phyloP scores from a whole-genome alignment of 2,329 filamentous ascomycete species.

The Ophiostoma piceae region DNA sequence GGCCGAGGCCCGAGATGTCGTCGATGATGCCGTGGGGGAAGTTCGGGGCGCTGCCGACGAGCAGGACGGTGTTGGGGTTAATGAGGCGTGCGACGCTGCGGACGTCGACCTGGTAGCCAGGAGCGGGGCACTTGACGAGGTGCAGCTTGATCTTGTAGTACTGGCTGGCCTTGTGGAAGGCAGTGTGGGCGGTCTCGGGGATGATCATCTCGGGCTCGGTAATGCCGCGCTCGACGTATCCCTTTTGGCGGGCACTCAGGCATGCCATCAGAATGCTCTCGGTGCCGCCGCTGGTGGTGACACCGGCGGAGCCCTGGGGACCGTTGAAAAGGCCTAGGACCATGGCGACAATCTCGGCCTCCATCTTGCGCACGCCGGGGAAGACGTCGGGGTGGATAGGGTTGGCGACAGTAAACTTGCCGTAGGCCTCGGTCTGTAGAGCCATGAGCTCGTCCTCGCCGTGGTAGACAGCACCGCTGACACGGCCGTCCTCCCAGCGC shows the following conservation, averaged over 20 bases:
- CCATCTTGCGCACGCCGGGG: constrained; percentile 97
- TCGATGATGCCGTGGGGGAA: constrained; percentile 98
- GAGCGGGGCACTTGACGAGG: constrained; percentile 78
- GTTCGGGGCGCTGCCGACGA: constrained; percentile 93
- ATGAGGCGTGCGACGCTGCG: constrained; percentile 74
- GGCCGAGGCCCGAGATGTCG: constrained; percentile 80
- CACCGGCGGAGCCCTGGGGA: constrained; percentile 76
- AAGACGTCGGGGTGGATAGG: constrained; percentile 98
- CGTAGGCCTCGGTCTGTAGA: constrained; percentile 88
- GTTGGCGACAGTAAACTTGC: constrained; percentile 90
- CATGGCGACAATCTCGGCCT: constrained; percentile 96
- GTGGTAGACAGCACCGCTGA: constrained; percentile 94
- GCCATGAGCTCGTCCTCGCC: constrained; percentile 76
- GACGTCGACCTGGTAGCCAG: constrained; percentile 77
- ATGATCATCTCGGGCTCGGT: constrained; percentile 96
- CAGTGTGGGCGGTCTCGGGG: constrained; percentile 89
- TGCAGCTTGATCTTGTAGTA: constrained; percentile 98
- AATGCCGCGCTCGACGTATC: constrained; percentile 74
- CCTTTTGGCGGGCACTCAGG: constrained; percentile 83
- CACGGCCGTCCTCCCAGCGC: constrained; percentile 90
- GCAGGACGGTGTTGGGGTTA: constrained; percentile 87
- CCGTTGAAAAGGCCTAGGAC: constrained; percentile 85
- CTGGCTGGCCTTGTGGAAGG: constrained; percentile 88
- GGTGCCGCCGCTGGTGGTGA: constrained; percentile 86
- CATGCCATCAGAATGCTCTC: constrained; percentile 97